A percentile compares a stretch with the other conserved stretches of the same genome.
Conservation (phyloP, 2,329 filamentous ascomycete genomes). For the Metarhizium sp. region DNA sequence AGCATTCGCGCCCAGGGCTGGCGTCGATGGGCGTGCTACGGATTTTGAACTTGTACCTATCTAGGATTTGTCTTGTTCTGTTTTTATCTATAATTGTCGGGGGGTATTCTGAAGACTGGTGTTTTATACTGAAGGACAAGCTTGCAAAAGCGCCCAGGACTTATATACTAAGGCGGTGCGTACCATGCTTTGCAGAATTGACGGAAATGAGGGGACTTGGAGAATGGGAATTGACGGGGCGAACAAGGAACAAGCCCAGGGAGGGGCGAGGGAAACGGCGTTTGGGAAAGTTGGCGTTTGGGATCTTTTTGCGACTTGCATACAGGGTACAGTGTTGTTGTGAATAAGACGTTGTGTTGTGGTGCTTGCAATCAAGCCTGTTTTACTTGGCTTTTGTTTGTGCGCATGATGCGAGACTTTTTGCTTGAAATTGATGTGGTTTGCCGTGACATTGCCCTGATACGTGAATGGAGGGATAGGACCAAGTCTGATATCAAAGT, state of each 20-base stretch:
- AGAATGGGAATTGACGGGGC: not conserved
- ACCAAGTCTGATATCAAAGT: too few species aligned
- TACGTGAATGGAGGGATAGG: too few species aligned
- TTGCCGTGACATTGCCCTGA: too few species aligned
- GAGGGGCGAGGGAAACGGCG: not conserved
- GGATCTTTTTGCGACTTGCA: not conserved
- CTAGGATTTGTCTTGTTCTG: not conserved
- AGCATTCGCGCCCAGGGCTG: not conserved
- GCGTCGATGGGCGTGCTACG: not conserved
- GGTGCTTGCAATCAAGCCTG: not conserved
- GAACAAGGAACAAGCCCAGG: not conserved
- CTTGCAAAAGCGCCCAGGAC: not conserved
- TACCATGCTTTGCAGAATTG: not conserved
- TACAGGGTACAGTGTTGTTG: not conserved
- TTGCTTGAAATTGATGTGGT: too few species aligned
- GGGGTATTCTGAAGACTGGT: not conserved
- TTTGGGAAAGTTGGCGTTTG: not conserved
- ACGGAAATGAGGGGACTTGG: not conserved
- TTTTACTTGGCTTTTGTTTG: not conserved
- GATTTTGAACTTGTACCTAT: conserved; percentile 1
- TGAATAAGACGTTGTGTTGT: not conserved
- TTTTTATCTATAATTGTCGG: not conserved
- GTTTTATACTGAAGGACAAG: not conserved
- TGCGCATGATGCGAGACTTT: not conserved
- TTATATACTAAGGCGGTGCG: not conserved